A percentile compares a stretch with the other conserved stretches of the same genome.
These are phyloP conservation scores for Boletus rufocinnamomeus DNA, from an alignment of 768 basidiomycete species.

Conservation along the genomic window DNA sequence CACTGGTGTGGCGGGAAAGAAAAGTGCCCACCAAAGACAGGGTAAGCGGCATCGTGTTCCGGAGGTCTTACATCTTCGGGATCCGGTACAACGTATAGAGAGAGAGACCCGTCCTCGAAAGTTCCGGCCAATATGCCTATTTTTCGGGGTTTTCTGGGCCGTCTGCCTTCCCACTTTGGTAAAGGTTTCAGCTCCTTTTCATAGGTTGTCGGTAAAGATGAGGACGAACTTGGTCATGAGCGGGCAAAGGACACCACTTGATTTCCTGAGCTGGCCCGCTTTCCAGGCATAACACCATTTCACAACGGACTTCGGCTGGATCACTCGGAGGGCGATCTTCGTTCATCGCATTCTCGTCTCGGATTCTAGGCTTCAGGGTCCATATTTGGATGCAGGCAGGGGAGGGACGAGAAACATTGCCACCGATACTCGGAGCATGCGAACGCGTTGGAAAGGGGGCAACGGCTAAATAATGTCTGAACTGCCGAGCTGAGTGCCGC, in stretches of 20 bases:
- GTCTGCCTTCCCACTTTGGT: constrained; percentile 23
- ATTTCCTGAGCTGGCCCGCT: constrained; percentile 76
- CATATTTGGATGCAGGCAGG: constrained; percentile 86
- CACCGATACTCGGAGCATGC: constrained; percentile 67
- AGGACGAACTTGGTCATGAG: constrained; percentile 57
- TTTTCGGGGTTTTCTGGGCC: constrained; percentile 46
- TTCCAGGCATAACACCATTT: constrained; percentile 85
- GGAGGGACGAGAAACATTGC: constrained; percentile 53
- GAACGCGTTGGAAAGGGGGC: constrained; percentile 67
- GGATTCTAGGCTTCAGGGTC: constrained; percentile 45
- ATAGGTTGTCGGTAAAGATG: background rate
- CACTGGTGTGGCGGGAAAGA: background rate
- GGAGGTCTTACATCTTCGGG: constrained; percentile 52
- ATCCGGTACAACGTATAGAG: constrained; percentile 77
- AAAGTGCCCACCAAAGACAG: constrained; percentile 51
- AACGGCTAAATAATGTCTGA: constrained; percentile 83
- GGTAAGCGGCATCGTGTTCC: constrained; percentile 33
- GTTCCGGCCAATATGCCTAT: constrained; percentile 83
- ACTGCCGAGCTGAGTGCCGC: constrained; percentile 44
- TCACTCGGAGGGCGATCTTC: constrained; percentile 27
- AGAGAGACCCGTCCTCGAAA: constrained; percentile 85
- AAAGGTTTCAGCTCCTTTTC: background rate
- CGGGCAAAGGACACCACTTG: constrained; percentile 93
- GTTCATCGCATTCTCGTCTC: constrained; percentile 14
- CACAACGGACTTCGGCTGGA: constrained; percentile 58